Conservation (phyloP, 257 asterid species). For the Oldenlandia corymbosa region DNA sequence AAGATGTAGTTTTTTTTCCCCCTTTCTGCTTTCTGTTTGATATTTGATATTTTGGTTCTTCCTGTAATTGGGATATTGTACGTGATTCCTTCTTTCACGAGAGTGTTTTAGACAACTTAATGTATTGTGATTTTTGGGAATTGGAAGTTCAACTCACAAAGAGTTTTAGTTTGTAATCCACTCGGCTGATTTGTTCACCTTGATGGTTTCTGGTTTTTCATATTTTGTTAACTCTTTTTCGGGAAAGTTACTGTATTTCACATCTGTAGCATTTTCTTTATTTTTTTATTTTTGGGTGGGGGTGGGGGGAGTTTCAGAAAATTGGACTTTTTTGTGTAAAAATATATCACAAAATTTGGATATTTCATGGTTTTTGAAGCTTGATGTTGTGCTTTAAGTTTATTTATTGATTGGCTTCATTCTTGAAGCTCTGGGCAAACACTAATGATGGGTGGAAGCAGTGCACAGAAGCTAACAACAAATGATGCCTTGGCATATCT, state of each 20-base stretch:
- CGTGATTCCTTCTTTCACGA: neutral
- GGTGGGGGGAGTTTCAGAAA: neutral
- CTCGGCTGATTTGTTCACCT: too few species aligned
- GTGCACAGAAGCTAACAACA: conserved; percentile 57
- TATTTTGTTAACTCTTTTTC: neutral
- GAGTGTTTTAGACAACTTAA: conserved; percentile 6
- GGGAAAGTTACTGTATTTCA: neutral
- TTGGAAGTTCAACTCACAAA: neutral
- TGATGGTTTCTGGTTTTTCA: neutral
- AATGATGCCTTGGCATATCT: conserved; percentile 80
- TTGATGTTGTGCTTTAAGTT: neutral
- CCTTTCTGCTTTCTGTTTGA: too few species aligned
- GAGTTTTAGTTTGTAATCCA: neutral
- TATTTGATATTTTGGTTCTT: neutral
- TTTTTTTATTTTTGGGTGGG: neutral
- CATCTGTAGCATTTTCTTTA: neutral
- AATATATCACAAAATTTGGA: neutral
- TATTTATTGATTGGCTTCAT: conserved; percentile 12
- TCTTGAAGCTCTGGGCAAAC: conserved; percentile 58
- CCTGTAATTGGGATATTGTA: neutral
- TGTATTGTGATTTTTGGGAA: neutral
- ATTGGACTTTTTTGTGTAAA: neutral
- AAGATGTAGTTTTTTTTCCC: conserved; percentile 19
- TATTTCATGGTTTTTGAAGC: conserved; percentile 4
- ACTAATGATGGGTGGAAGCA: conserved; percentile 66